Conservation (phyloP, 2,329 filamentous ascomycete species). For the Chlorencoelia australis region DNA sequence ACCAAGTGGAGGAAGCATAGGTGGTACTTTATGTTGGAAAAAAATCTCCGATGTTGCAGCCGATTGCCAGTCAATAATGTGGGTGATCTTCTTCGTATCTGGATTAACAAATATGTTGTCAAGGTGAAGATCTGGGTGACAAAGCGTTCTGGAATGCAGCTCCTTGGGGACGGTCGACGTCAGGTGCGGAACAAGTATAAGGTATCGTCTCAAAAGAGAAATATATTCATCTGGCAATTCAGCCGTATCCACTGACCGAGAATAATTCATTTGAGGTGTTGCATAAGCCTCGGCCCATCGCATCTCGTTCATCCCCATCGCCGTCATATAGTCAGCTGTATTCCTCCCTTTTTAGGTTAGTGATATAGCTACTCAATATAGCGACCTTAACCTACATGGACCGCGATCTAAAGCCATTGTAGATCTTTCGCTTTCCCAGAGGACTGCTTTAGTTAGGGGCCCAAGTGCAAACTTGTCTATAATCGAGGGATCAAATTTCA, state of each 20-base stretch:
- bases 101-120: slow-evolving; percentile 33
- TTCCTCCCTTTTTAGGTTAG: slow-evolving; percentile 10
- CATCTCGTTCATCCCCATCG: slow-evolving; percentile 13
- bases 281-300: slow-evolving; percentile 11
- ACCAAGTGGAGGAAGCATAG: slow-evolving; percentile 9
- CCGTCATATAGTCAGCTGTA: slow-evolving; percentile 10
- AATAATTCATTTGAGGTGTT: slow-evolving; percentile 8
- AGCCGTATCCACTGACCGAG: slow-evolving; percentile 7
- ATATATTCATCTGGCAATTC: slow-evolving; percentile 12
- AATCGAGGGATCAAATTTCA: slow-evolving; percentile 2
- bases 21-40: slow-evolving; percentile 8
- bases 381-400: slow-evolving; percentile 12
- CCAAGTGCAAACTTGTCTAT: slow-evolving; percentile 10
- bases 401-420: slow-evolving; percentile 15
- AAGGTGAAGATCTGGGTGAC: slow-evolving; percentile 32
- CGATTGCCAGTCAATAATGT: too few species aligned
- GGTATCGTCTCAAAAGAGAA: slow-evolving; percentile 13
- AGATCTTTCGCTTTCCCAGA: slow-evolving; percentile 14
- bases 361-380: slow-evolving; percentile 3
- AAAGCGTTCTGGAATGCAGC: slow-evolving; percentile 25
- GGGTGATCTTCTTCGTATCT: slow-evolving; percentile 28
- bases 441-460: slow-evolving; percentile 10
- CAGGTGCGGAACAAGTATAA: slow-evolving; percentile 9
- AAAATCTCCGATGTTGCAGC: slow-evolving; percentile 8
- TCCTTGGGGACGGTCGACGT: slow-evolving; percentile 1